A percentile compares a stretch with the other conserved stretches of the same genome.
Conservation (phyloP, 2,329 filamentous ascomycete species). For the Phaeosphaeria sp. region DNA sequence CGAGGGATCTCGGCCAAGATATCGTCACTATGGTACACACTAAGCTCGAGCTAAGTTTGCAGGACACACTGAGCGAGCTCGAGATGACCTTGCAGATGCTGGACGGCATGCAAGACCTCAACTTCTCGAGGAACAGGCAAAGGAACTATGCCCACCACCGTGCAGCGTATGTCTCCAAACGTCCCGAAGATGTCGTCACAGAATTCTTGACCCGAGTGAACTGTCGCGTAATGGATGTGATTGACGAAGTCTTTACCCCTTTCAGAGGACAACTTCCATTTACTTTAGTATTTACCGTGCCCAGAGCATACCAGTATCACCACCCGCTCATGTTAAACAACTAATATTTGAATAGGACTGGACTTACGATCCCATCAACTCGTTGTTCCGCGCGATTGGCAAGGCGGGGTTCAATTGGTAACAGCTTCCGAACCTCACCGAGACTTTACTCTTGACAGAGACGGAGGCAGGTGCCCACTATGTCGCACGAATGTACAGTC, state of each 20-base stretch:
- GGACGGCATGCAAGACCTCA: constrained; percentile 37
- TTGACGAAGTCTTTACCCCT: constrained; percentile 12
- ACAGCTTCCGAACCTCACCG: constrained; percentile 29
- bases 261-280: neutral
- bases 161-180: constrained; percentile 29
- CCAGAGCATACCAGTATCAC: neutral
- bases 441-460: constrained; percentile 35
- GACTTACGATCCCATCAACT: constrained; percentile 38
- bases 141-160: constrained; percentile 7
- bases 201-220: constrained; percentile 37
- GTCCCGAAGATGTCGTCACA: constrained; percentile 33
- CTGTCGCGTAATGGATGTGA: constrained; percentile 12
- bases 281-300: neutral
- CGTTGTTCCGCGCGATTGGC: constrained; percentile 30
- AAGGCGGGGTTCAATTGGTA: constrained; percentile 35
- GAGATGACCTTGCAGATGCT: constrained; percentile 33
- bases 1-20: constrained; percentile 22
- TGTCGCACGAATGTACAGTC: constrained; percentile 27
- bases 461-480: constrained; percentile 41
- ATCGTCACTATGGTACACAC: constrained; percentile 39
- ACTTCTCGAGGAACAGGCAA: constrained; percentile 14
- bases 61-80: constrained; percentile 27
- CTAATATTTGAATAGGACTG: constrained; percentile 25
- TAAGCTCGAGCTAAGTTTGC: constrained; percentile 38
- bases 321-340: neutral